Base-by-base conservation (phyloP, 768 basidiomycete genomes). In the Cytidiella melzeri region DNA sequence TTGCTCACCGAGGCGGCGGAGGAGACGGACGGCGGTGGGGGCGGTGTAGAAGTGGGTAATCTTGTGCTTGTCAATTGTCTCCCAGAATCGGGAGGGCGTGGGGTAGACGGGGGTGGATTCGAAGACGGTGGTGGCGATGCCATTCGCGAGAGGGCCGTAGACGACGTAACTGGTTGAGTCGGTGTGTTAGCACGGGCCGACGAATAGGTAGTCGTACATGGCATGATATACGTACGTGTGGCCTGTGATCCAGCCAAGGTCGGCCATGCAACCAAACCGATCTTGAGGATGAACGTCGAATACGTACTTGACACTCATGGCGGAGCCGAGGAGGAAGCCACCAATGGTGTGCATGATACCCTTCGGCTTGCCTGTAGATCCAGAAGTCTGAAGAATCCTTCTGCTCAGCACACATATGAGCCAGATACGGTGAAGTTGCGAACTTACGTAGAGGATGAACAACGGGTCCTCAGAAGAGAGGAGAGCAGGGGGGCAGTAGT, bases 61-160 rank as follows among this genome's bases (percentile, higher is more conserved):
- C 69, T 91, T 81, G 75, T 95, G 82, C 67, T 87, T 87, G 56
- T 91, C 85, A 49, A 98, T 94, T 28, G 83, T 83, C 64, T 97
- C 79, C 95, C 95, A 99, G 77, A 97, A 98, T 45, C 95, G 83
- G 4, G 92, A 85, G 2, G 95, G 92, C 1, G 90, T 90, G 15
- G 95, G 95, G 73, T 97, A 97, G 57, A 97, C 83, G n/a, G 95
- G 95, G 2, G 95, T 98, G 23, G 87, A 89, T 69, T 99, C 95
- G 69, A 97, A 99, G 47, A 97, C 85, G 55, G 77, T 83, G 3
- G 89, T 92, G 19, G 83, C 73, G 34, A 87, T 79, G 38, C 89
- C 88, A 56, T 86, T 85, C 18, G 77, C 72, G 46, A 97, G 83
- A 3, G 95, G 95, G 12, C 95, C 95, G 67, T 97, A 97, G 57